phyloP scores from a whole-genome alignment of 148 eudicot genomes.

The Beta vulgaris region DNA sequence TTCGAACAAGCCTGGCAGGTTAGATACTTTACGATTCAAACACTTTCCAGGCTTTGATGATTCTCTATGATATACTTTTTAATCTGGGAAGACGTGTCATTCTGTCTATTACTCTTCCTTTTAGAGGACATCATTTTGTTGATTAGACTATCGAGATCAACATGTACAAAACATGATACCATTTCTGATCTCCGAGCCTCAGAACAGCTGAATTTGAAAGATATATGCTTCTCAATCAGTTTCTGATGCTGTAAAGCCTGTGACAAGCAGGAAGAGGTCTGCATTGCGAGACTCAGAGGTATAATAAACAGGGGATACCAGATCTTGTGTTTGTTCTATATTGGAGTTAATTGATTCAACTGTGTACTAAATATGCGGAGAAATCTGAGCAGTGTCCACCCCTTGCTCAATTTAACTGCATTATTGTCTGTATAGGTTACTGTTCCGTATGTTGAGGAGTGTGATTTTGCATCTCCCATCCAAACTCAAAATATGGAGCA shows the following conservation, averaged over 20 bases:
- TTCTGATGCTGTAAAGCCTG: constrained; percentile 2
- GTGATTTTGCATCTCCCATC: background rate
- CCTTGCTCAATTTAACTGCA: no score
- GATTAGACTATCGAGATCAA: constrained; percentile 12
- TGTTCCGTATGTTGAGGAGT: constrained; percentile 18
- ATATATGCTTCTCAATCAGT: background rate
- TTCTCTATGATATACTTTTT: no score
- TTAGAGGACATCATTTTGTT: no score
- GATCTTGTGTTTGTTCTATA: background rate
- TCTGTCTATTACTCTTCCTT: no score
- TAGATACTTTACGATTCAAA: no score
- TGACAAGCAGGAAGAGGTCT: background rate
- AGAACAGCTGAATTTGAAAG: constrained; percentile 6
- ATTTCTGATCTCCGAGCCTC: constrained; percentile 15
- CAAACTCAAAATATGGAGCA: background rate
- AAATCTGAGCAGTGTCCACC: no score
- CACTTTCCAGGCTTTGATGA: no score
- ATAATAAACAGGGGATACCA: background rate
- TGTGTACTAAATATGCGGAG: background rate
- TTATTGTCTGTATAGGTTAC: constrained; percentile 29
- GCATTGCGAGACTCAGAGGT: constrained; percentile 12
- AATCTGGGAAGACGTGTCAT: no score
- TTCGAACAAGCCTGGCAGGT: no score
- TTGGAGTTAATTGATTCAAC: no score
- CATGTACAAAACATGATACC: background rate